Percentiles rank a stretch among this genome's conserved stretches.
Conservation (phyloP, 805 yeast species). For the Starmerella khaoyaiensis region DNA sequence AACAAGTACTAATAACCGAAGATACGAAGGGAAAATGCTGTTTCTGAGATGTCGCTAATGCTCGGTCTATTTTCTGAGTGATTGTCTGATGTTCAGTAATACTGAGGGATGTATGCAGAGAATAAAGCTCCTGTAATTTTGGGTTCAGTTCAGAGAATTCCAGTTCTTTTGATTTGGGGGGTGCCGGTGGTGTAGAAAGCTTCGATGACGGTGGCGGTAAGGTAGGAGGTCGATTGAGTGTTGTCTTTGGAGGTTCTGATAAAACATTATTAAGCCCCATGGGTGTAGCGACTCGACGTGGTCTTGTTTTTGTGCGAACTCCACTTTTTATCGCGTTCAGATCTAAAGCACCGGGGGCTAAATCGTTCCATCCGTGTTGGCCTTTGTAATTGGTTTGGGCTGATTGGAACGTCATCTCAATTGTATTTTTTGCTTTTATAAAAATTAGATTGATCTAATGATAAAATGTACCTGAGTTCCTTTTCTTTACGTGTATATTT, state of each 20-base stretch:
- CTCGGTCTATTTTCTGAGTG: constrained; percentile 1
- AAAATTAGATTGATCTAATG: too few relatives aligned
- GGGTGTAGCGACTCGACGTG: constrained; percentile 16
- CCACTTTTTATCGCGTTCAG: constrained; percentile 3
- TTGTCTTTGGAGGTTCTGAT: neutral
- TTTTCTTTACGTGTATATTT: too few relatives aligned
- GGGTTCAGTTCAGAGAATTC: neutral
- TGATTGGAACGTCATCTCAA: constrained; percentile 18
- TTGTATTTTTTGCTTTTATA: too few relatives aligned
- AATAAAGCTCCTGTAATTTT: constrained; percentile 1
- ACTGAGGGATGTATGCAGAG: constrained; percentile 1
- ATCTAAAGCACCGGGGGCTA: constrained; percentile 14
- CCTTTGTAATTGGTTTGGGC: constrained; percentile 22
- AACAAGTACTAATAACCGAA: constrained; percentile 20
- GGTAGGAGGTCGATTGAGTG: neutral
- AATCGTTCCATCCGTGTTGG: constrained; percentile 24
- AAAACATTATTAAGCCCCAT: neutral
- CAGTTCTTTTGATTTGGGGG: neutral
- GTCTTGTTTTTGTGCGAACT: constrained; percentile 7
- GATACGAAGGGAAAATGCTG: constrained; percentile 7
- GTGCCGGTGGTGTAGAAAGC: neutral
- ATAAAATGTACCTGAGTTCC: too few relatives aligned
- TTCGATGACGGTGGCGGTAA: neutral
- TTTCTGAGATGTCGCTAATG: constrained; percentile 2
- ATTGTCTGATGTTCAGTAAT: neutral